A percentile compares a stretch with the other conserved stretches of the same genome.
phyloP scores from a whole-genome alignment of 495 filamentous ascomycete species.

The Ascodesmis nigricans region DNA sequence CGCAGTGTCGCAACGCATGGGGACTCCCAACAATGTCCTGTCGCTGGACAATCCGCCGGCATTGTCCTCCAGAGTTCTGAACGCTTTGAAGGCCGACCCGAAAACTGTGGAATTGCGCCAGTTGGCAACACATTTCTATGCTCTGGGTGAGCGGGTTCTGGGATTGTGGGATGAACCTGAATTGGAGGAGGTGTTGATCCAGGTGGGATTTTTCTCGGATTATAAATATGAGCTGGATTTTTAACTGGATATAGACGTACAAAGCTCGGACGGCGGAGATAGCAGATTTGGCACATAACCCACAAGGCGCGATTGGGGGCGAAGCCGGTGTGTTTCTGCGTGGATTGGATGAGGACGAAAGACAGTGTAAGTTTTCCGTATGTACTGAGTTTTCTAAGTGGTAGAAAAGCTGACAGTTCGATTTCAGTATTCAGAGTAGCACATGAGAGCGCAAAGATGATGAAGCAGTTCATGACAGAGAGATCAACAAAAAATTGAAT shows the following conservation, averaged over 20 bases:
- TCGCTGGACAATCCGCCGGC: constrained; percentile 63
- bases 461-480: constrained; percentile 67
- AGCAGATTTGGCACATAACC: constrained; percentile 75
- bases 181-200: constrained; percentile 53
- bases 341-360: constrained; percentile 77
- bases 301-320: constrained; percentile 42
- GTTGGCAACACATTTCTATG: constrained; percentile 70
- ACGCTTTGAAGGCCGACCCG: constrained; percentile 77
- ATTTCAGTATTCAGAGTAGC: constrained; percentile 55
- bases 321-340: constrained; percentile 70
- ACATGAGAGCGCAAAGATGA: constrained; percentile 69
- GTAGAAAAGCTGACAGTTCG: constrained; percentile 20
- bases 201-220: constrained; percentile 27
- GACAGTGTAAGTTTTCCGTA: constrained; percentile 34
- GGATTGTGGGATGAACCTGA: constrained; percentile 85
- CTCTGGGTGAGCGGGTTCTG: constrained; percentile 57
- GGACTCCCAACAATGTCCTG: constrained; percentile 35
- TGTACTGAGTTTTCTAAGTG: not conserved
- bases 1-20: constrained; percentile 47
- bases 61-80: constrained; percentile 59
- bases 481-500: constrained; percentile 15
- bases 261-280: constrained; percentile 64
- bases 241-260: constrained; percentile 46
- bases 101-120: constrained; percentile 63
- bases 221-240: too few species aligned